A percentile compares a stretch with the other conserved stretches of the same genome.
Conservation (phyloP, 805 yeast species). For the Priceomyces carsonii region DNA sequence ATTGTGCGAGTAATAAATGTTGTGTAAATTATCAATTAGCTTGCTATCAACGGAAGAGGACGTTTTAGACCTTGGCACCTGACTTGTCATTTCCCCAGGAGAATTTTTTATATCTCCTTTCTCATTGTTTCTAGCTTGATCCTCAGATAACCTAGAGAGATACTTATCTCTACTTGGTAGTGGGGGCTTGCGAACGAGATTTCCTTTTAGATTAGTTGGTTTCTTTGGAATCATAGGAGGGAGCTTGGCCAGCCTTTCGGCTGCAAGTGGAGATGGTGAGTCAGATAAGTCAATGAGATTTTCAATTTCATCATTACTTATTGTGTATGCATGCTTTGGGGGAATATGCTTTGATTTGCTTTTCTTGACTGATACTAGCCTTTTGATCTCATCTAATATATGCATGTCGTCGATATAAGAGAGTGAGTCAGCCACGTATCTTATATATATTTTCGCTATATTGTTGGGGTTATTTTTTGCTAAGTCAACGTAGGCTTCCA, state of each 20-base stretch:
- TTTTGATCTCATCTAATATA: slow-evolving; percentile 31
- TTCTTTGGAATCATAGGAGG: slow-evolving; percentile 52
- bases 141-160: too few relatives aligned
- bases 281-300: slow-evolving; percentile 43
- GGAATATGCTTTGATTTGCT: slow-evolving; percentile 10
- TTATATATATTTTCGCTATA: slow-evolving; percentile 72
- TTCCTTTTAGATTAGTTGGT: slow-evolving; percentile 42
- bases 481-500: slow-evolving; percentile 83
- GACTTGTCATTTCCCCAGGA: not conserved
- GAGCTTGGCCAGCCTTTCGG: slow-evolving; percentile 15
- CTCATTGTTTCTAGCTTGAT: too few relatives aligned
- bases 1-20: slow-evolving; percentile 23
- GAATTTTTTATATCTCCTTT: not conserved
- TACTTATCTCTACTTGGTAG: slow-evolving; percentile 25
- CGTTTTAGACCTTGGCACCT: not conserved
- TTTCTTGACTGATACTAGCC: slow-evolving; percentile 16
- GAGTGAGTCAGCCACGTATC: slow-evolving; percentile 72
- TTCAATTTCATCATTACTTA: slow-evolving; percentile 15
- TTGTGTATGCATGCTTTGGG: slow-evolving; percentile 16
- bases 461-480: slow-evolving; percentile 63
- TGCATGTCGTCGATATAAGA: slow-evolving; percentile 50
- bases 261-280: slow-evolving; percentile 22
- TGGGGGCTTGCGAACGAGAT: slow-evolving; percentile 29
- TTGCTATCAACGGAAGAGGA: not conserved
- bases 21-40: slow-evolving; percentile 24